These are phyloP conservation scores for Termitomyces sp. DNA, from an alignment of 768 basidiomycete species.

Conservation along the genomic window DNA sequence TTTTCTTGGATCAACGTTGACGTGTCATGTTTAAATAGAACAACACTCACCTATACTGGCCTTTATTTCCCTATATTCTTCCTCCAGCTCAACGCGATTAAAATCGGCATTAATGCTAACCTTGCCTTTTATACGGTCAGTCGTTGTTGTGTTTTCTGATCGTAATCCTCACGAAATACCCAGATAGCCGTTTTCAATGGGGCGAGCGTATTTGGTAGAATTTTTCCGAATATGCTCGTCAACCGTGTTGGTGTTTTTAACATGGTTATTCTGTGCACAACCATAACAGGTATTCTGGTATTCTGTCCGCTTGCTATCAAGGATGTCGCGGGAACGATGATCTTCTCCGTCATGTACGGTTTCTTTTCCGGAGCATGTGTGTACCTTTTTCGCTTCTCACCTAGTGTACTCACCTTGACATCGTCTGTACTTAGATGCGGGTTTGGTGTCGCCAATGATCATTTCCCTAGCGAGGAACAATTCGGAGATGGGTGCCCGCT, in stretches of 20 bases:
- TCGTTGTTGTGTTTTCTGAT: conserved; percentile 8
- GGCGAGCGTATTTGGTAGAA: conserved; percentile 43
- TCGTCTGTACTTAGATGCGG: not conserved
- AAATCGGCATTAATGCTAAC: conserved; percentile 30
- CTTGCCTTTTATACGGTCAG: conserved; percentile 44
- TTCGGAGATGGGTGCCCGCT: conserved; percentile 41
- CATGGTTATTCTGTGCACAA: conserved; percentile 23
- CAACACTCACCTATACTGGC: conserved; percentile 25
- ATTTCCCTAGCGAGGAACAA: conserved; percentile 32
- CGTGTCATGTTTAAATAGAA: conserved; percentile 14
- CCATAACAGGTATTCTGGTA: conserved; percentile 1
- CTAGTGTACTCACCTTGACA: not conserved
- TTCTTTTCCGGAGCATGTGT: conserved; percentile 8
- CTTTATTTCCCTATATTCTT: conserved; percentile 45
- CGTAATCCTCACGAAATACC: not conserved
- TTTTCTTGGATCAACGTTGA: not conserved
- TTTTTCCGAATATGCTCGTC: conserved; percentile 38
- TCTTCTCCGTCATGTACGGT: conserved; percentile 5
- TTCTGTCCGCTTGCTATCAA: conserved; percentile 5
- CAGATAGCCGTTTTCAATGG: conserved; percentile 52
- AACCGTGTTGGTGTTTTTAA: conserved; percentile 44
- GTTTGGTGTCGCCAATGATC: conserved; percentile 5
- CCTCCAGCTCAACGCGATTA: conserved; percentile 41
- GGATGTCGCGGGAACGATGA: not conserved
- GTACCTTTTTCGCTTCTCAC: not conserved